phyloP scores from a whole-genome alignment of 2,329 filamentous ascomycete genomes.

The Magnaporthiopsis poae region DNA sequence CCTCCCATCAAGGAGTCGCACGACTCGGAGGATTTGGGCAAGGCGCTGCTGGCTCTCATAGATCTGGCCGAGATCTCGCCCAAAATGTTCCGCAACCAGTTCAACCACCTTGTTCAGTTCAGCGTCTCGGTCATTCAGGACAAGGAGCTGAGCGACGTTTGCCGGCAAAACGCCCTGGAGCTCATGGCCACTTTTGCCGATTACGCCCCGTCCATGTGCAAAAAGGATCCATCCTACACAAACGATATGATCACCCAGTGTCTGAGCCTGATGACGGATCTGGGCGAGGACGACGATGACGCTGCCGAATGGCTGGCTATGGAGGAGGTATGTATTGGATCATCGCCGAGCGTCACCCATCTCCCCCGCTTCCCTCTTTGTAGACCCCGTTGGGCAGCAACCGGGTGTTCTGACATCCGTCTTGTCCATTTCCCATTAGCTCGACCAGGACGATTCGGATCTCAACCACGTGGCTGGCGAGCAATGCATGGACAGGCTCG shows the following conservation, averaged over 20 bases:
- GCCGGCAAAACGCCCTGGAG: conserved; percentile 88
- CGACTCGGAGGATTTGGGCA: conserved; percentile 83
- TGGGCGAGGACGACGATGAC: conserved; percentile 89
- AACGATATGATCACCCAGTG: conserved; percentile 98
- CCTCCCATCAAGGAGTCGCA: conserved; percentile 85
- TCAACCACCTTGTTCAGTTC: conserved; percentile 85
- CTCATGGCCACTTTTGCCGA: conserved; percentile 98
- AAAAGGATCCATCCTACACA: conserved; percentile 84
- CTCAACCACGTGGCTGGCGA: conserved; percentile 95
- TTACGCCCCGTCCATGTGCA: conserved; percentile 86
- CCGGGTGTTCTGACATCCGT: background rate
- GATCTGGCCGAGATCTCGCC: conserved; percentile 89
- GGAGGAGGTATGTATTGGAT: conserved; percentile 60
- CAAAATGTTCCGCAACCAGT: conserved; percentile 95
- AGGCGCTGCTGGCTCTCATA: conserved; percentile 81
- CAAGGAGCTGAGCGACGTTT: conserved; percentile 83
- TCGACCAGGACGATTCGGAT: conserved; percentile 92
- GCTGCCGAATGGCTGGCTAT: conserved; percentile 85
- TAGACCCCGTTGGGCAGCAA: background rate
- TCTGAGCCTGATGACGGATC: conserved; percentile 93
- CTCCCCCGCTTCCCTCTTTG: background rate
- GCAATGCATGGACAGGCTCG: conserved; percentile 94
- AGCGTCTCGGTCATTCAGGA: conserved; percentile 89
- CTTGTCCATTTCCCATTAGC: conserved; percentile 31
- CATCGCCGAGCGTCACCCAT: background rate